Evolutionary conservation across 1,284 basidiomycete species (phyloP), one percentile per base, ranked within the genome.

Genomic region (Ganoderma multipileum): DNA sequence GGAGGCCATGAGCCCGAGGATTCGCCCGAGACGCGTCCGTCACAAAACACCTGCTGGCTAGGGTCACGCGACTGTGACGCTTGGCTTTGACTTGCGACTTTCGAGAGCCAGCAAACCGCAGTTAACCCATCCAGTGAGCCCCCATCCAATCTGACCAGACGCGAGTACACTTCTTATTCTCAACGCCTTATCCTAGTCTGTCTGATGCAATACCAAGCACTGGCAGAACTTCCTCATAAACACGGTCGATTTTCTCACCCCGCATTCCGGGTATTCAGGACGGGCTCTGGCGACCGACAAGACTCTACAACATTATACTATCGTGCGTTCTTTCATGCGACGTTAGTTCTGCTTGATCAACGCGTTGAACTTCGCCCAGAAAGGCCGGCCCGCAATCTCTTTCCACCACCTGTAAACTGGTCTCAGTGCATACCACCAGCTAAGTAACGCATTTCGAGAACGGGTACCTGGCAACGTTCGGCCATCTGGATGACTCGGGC

Each of bases 341-440:
- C 16, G 7, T 8, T 20, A 20, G 28, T 30, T 55, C 52, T 28
- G 5, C 55, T 33, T 57, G 8, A 36, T n/a, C 55, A 28, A 9
- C 33, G 28, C 60, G 38, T 80, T 77, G 61, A 82, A 76, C 0
- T 78, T 79, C 68, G 76, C 73, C 81, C 82, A 83, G 9, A 81
- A 65, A n/a, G 77, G 73, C 50, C 82, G 78, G 9, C 77, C 74
- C n/a, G 73, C 70, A 61, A 81, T 74, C 26, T 79, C 79, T 64
- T 76, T 78, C 80, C 80, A 81, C 80, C 80, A 82, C 68, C 80
- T 79, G 44, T 16, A 44, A 28, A n/a, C 16, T 39, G 39, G 2
- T 26, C 7, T 41, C 36, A 57, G 54, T 41, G 30, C 26, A 44
- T 16, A 26, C 12, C 3, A 30, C 18, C 26, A 55, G 16, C 52